Percentiles rank a stretch among this genome's conserved stretches.
Evolutionary conservation across 1,284 basidiomycete genomes (phyloP).

Genomic region (Heliocybe sulcata): DNA sequence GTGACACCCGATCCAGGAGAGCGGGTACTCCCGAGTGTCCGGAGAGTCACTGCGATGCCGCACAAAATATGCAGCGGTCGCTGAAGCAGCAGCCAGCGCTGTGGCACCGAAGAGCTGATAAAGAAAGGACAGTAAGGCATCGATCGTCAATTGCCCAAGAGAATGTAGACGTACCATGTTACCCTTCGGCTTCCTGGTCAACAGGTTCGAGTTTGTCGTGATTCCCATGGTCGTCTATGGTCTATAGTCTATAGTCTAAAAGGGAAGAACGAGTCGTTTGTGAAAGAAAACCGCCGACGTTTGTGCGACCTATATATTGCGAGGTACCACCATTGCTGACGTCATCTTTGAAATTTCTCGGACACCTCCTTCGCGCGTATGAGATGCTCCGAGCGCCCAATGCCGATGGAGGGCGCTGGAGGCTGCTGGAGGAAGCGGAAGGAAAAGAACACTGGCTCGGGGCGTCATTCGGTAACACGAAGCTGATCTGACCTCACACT

Average conservation of each 20-base stretch:
- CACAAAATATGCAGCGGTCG: neutral
- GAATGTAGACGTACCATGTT: neutral
- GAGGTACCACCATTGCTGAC: neutral
- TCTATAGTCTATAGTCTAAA: neutral
- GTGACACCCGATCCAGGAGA: neutral
- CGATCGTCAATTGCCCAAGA: neutral
- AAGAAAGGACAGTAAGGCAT: neutral
- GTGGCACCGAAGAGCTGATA: neutral
- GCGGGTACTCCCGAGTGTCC: neutral
- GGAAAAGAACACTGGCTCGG: no score
- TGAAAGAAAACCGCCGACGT: no score
- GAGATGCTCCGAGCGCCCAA: no score
- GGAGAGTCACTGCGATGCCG: neutral
- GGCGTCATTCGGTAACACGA: no score
- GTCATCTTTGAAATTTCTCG: no score
- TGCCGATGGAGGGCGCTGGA: no score
- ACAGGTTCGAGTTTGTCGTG: neutral
- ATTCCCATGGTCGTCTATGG: neutral
- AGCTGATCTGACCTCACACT: no score
- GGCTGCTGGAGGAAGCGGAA: no score
- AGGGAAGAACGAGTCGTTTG: neutral
- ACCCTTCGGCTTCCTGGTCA: neutral
- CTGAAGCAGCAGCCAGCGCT: neutral
- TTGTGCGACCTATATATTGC: neutral
- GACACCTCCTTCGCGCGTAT: no score